phyloP scores from a whole-genome alignment of 2,329 filamentous ascomycete species.

The Fusarium sp. region DNA sequence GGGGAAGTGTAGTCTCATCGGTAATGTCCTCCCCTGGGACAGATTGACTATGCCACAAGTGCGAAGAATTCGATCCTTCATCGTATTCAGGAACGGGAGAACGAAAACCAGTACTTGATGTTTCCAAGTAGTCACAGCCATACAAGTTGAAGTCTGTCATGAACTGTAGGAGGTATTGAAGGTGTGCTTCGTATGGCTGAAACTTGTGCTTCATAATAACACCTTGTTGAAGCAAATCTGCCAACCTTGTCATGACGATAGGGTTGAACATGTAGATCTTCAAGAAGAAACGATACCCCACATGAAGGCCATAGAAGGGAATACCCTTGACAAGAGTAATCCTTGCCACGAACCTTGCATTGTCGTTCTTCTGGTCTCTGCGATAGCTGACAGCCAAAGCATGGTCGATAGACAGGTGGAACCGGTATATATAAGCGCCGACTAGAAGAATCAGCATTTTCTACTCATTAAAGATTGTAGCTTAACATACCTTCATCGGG shows the following conservation, averaged over 20 bases:
- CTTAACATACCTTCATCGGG: conserved; percentile 72
- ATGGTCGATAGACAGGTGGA: conserved; percentile 91
- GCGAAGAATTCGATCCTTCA: conserved; percentile 68
- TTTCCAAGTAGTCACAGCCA: conserved; percentile 89
- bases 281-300: conserved; percentile 90
- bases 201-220: conserved; percentile 85
- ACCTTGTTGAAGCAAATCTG: conserved; percentile 89
- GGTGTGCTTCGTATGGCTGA: conserved; percentile 93
- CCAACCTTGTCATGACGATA: conserved; percentile 84
- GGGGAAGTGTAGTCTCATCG: conserved; percentile 74
- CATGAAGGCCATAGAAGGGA: conserved; percentile 95
- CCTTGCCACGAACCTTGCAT: conserved; percentile 82
- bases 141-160: conserved; percentile 99
- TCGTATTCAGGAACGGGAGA: conserved; percentile 78
- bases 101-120: conserved; percentile 77
- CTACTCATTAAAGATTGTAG: neutral
- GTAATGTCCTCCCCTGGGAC: conserved; percentile 64
- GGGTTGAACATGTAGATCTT: conserved; percentile 97
- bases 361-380: conserved; percentile 76
- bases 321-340: conserved; percentile 93
- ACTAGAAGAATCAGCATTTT: conserved; percentile 62
- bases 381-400: conserved; percentile 89
- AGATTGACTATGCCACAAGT: conserved; percentile 84
- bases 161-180: conserved; percentile 94
- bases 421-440: conserved; percentile 77